Conservation (phyloP, 2,329 filamentous ascomycete genomes). For the Aspergillus texensis region DNA sequence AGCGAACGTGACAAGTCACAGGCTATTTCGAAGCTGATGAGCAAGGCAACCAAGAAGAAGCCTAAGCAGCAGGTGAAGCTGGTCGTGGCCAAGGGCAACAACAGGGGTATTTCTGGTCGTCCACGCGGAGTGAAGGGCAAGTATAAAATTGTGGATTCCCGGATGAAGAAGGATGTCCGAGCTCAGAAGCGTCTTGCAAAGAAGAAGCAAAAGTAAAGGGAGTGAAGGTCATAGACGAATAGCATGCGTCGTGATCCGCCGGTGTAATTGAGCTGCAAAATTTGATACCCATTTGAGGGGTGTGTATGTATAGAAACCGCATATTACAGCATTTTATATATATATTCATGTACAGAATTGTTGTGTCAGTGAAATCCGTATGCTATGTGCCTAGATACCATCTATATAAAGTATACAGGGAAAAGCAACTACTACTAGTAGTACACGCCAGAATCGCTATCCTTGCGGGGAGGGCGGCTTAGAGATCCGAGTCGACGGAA, state of each 20-base stretch:
- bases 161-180: conserved; percentile 95
- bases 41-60: conserved; percentile 82
- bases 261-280: conserved; percentile 22
- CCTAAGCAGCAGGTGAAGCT: conserved; percentile 80
- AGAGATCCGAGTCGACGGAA: conserved; percentile 9
- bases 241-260: conserved; percentile 16
- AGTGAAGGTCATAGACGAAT: conserved; percentile 15
- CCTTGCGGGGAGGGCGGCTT: neutral
- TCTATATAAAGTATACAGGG: neutral
- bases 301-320: conserved; percentile 3
- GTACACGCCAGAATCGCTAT: no score
- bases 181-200: conserved; percentile 81
- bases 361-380: neutral
- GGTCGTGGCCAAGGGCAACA: conserved; percentile 82
- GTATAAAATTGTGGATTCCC: conserved; percentile 94
- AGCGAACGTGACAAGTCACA: conserved; percentile 95
- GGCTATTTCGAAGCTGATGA: conserved; percentile 78
- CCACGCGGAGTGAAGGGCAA: conserved; percentile 91
- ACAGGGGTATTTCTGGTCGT: conserved; percentile 81
- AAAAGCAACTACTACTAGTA: neutral
- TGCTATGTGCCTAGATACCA: neutral
- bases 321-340: neutral
- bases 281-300: conserved; percentile 14
- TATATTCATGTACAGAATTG: neutral
- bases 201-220: conserved; percentile 60